A percentile compares a stretch with the other conserved stretches of the same genome.
phyloP scores from a whole-genome alignment of 306 rosid species.

The Carpinus viminea region DNA sequence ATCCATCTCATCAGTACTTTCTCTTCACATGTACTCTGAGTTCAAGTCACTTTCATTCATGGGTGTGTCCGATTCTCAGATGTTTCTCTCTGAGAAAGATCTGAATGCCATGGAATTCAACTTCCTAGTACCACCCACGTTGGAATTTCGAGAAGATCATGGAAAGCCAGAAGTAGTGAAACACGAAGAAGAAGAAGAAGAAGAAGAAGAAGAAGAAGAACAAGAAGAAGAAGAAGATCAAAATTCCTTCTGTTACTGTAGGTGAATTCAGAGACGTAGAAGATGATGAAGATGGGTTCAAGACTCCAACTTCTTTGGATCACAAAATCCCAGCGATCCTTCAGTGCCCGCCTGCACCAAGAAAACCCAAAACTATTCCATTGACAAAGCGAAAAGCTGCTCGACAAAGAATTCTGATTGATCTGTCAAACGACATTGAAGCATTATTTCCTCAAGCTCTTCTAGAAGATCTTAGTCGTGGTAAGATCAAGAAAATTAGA shows the following conservation, averaged over 20 bases:
- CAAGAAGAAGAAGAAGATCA: slow-evolving; percentile 36
- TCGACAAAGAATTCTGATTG: slow-evolving; percentile 25
- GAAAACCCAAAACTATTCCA: slow-evolving; percentile 52
- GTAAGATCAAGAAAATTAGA: slow-evolving; percentile 50
- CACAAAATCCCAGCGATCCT: slow-evolving; percentile 38
- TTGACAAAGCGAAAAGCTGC: slow-evolving; percentile 41
- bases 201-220: slow-evolving; percentile 37
- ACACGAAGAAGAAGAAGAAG: slow-evolving; percentile 13
- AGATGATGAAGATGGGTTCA: slow-evolving; percentile 47
- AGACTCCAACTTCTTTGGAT: slow-evolving; percentile 66
- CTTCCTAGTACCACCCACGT: slow-evolving; percentile 24
- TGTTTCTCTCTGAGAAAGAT: slow-evolving; percentile 45
- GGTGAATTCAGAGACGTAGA: slow-evolving; percentile 1
- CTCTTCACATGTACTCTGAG: neutral
- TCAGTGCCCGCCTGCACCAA: slow-evolving; percentile 72
- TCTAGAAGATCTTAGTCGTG: slow-evolving; percentile 37
- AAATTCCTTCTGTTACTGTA: slow-evolving; percentile 23
- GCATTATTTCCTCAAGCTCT: slow-evolving; percentile 45
- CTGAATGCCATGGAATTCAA: slow-evolving; percentile 34
- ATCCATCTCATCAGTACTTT: neutral
- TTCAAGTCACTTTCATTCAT: slow-evolving; percentile 28
- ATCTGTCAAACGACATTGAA: slow-evolving; percentile 45
- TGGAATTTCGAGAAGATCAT: slow-evolving; percentile 17
- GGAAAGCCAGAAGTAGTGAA: neutral
- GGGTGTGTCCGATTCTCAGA: slow-evolving; percentile 39